phyloP scores from a whole-genome alignment of 2,329 filamentous ascomycete genomes.

The Didymella glomerata region DNA sequence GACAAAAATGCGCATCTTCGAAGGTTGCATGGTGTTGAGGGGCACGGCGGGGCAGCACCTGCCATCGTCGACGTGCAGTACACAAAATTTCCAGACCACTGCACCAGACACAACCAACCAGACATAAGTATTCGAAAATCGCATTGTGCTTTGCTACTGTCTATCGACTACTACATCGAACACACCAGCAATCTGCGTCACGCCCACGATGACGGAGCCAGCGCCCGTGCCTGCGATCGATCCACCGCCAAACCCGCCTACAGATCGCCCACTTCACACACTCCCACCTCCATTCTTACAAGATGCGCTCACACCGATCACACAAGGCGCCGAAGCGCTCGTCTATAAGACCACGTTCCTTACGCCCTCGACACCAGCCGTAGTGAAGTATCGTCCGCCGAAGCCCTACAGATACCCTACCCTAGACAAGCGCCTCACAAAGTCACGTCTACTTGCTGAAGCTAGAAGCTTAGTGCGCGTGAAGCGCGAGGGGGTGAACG shows the following conservation, averaged over 20 bases:
- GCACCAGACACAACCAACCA: background rate
- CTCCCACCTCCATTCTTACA: slow-evolving; percentile 53
- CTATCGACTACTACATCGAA: no score
- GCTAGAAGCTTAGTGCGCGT: slow-evolving; percentile 84
- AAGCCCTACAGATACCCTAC: slow-evolving; percentile 92
- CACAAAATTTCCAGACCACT: slow-evolving; percentile 9
- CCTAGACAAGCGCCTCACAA: slow-evolving; percentile 87
- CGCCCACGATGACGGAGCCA: slow-evolving; percentile 34
- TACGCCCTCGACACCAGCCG: slow-evolving; percentile 70
- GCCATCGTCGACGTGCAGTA: slow-evolving; percentile 3
- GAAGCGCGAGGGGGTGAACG: slow-evolving; percentile 77
- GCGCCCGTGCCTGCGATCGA: slow-evolving; percentile 28
- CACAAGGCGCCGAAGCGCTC: slow-evolving; percentile 94
- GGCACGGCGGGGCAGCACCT: slow-evolving; percentile 18
- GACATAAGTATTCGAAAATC: background rate
- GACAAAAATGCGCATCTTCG: background rate
- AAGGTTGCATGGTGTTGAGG: slow-evolving; percentile 17
- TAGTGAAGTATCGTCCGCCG: slow-evolving; percentile 88
- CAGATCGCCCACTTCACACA: slow-evolving; percentile 37
- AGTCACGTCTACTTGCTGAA: slow-evolving; percentile 86
- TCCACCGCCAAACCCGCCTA: slow-evolving; percentile 31
- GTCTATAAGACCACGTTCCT: slow-evolving; percentile 90
- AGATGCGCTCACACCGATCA: slow-evolving; percentile 73
- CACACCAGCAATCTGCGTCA: background rate
- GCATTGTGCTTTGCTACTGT: no score